phyloP scores from a whole-genome alignment of 2,329 filamentous ascomycete species.

The Verticillium zaregamsianum region DNA sequence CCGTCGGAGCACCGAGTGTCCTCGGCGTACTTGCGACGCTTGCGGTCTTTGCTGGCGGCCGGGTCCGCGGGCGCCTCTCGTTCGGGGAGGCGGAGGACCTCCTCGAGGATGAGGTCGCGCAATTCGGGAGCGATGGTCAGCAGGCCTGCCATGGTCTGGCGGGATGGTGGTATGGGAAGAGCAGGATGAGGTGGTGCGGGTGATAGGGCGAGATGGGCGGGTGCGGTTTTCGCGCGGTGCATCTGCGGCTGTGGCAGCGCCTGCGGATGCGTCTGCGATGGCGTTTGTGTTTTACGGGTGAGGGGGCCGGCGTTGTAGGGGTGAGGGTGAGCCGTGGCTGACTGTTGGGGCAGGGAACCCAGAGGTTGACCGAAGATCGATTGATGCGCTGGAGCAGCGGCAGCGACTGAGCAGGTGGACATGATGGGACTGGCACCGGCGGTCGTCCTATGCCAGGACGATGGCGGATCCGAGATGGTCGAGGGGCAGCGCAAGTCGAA shows the following conservation, averaged over 20 bases:
- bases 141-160: constrained; percentile 8
- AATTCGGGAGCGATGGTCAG: constrained; percentile 12
- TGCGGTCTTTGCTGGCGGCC: constrained; percentile 10
- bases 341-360: not conserved
- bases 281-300: not conserved
- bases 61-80: constrained; percentile 7
- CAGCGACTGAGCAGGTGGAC: not conserved
- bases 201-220: constrained; percentile 2
- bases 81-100: constrained; percentile 10
- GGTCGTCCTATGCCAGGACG: not conserved
- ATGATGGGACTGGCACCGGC: not conserved
- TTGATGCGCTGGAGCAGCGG: not conserved
- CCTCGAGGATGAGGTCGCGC: constrained; percentile 12
- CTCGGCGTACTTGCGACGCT: constrained; percentile 12
- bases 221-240: not conserved
- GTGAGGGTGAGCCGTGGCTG: not conserved
- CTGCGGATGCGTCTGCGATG: not conserved
- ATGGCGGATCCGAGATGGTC: not conserved
- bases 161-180: not conserved
- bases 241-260: not conserved
- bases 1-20: constrained; percentile 11
- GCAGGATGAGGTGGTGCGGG: not conserved
- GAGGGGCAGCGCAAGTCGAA: not conserved
- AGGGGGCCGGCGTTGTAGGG: not conserved
- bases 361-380: not conserved